Base-by-base conservation (phyloP, 2,329 filamentous ascomycete genomes). In the Xylaria sp. region DNA sequence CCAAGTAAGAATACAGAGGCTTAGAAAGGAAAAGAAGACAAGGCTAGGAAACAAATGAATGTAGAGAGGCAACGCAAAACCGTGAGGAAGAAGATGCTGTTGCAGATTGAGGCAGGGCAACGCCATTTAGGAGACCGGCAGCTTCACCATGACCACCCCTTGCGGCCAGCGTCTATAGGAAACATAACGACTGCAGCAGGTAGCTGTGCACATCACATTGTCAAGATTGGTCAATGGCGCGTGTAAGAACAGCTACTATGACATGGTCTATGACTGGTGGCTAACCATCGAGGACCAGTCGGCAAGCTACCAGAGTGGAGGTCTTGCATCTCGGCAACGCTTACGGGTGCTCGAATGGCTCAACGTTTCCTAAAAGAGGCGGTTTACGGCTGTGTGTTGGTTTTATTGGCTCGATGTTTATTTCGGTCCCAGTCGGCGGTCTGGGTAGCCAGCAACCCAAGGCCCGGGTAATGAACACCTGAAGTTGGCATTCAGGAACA, bases 61-160 rank as follows among this genome's bases (percentile, higher is more conserved):
- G 59, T 57, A 44, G 70, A 49, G 60, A 72, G 72, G 71, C 62
- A 73, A 69, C 63, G 59, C 65, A 38, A 40, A 73, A 73, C 48
- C 56, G 67, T 57, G 68, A 69, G 65, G 46, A 69, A 72, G 64
- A 60, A 65, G 57, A 69, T 46, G 59, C 65, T 67, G 72, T 73
- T 74, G 72, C 73, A 75, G 74, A 76, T 70, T 63, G 72, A 71
- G 66, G 72, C 71, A 73, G 66, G 66, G 67, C 63, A 66, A 28
- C 20, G 66, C 68, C 65, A 74, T 68, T 71, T 71, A 70, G 70
- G 68, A 72, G 67, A 71, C 46, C 17, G 40, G 54, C 13, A 44
- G 46, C 42, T 56, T 23, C 59, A 69, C 70, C 69, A 69, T 61
- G 66, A 70, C 65, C 65, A 38, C 59, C 53, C 36, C 59, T 63